Evolutionary conservation across 345 rosid genomes (phyloP).

Genomic region (Bruguiera gymnorhiza): DNA sequence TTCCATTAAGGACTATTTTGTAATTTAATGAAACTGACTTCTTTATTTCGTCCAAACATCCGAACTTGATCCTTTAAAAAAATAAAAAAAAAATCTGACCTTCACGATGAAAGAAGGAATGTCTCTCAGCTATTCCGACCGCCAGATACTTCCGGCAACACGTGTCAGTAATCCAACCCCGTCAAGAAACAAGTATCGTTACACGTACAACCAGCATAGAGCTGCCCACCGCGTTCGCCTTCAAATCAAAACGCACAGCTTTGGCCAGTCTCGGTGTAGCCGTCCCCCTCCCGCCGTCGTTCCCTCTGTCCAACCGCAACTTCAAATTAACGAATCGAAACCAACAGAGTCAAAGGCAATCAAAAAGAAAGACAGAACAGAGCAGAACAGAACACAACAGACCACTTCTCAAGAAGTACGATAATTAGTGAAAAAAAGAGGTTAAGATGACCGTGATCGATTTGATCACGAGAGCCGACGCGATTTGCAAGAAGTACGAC

Average conservation of each 20-base stretch:
- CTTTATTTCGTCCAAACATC: too few species aligned
- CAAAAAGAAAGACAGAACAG: too few species aligned
- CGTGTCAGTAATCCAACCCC: constrained; percentile 3
- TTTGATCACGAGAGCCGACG: constrained; percentile 26
- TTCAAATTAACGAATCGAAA: too few species aligned
- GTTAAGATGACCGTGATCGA: constrained; percentile 24
- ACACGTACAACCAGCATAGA: too few species aligned
- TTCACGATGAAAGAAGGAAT: not conserved
- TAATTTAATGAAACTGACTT: too few species aligned
- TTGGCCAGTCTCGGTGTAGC: not conserved
- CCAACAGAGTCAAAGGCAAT: not conserved
- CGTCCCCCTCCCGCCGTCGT: constrained; percentile 11
- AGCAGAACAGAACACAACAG: not conserved
- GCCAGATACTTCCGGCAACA: not conserved
- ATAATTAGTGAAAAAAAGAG: not conserved
- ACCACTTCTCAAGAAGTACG: not conserved
- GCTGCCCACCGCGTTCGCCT: too few species aligned
- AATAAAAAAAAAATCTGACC: too few species aligned
- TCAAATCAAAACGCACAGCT: too few species aligned
- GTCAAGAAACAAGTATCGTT: too few species aligned
- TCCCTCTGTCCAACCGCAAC: not conserved
- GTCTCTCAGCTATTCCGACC: not conserved
- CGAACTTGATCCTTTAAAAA: too few species aligned
- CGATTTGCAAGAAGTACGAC: constrained; percentile 26
- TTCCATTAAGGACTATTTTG: too few species aligned